Evolutionary conservation across 2,329 filamentous ascomycete genomes (phyloP).

Genomic region (Paraphoma chrysanthemicola): DNA sequence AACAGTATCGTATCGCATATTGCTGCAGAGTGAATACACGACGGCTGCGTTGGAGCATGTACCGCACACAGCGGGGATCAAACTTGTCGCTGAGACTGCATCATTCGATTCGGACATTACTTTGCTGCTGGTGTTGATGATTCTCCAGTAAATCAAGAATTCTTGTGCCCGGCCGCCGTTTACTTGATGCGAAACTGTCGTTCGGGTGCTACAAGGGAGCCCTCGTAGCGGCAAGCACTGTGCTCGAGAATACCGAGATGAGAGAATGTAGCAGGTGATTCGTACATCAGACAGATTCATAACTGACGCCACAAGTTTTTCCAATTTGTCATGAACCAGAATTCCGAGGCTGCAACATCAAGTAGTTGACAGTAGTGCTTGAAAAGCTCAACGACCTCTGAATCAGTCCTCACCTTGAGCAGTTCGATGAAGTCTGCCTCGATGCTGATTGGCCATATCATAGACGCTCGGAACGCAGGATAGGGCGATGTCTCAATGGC

Average conservation of each 20-base stretch:
- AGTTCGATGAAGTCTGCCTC: conserved; percentile 24
- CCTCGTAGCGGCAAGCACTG: no score
- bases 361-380: conserved; percentile 28
- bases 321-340: conserved; percentile 33
- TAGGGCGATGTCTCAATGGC: conserved; percentile 27
- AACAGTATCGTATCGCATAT: background rate
- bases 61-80: background rate
- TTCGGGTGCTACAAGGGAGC: no score
- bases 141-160: background rate
- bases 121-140: background rate
- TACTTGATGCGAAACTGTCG: no score
- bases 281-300: background rate
- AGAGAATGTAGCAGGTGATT: background rate
- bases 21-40: background rate
- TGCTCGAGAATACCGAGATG: background rate
- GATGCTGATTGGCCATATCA: conserved; percentile 32
- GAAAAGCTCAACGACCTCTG: conserved; percentile 17
- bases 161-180: background rate
- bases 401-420: conserved; percentile 18
- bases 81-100: background rate
- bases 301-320: conserved; percentile 23
- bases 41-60: background rate
- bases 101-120: background rate
- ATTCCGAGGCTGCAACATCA: conserved; percentile 29
- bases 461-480: conserved; percentile 23